These are phyloP conservation scores for Neurospora sp. DNA, from an alignment of 495 filamentous ascomycete species.

Conservation along the genomic window DNA sequence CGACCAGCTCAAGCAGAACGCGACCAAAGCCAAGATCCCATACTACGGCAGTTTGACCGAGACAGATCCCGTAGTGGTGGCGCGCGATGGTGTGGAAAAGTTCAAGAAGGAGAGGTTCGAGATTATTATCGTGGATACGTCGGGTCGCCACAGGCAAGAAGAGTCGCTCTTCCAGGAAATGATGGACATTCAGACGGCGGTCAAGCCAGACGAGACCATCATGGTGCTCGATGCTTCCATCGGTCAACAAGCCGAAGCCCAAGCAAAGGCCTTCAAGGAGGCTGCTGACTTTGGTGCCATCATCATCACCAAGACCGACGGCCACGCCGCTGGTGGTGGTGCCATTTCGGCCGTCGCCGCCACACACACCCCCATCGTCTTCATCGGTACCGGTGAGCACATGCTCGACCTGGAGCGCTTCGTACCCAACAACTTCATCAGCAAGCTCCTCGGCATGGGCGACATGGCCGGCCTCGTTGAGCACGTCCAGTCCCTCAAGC, in stretches of 20 bases:
- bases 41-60: constrained; percentile 96
- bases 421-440: constrained; percentile 79
- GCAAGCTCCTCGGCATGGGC: constrained; percentile 91
- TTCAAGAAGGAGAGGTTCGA: constrained; percentile 99
- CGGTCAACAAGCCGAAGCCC: constrained; percentile 88
- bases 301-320: constrained; percentile 98
- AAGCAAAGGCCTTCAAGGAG: constrained; percentile 94
- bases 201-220: constrained; percentile 92
- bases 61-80: constrained; percentile 89
- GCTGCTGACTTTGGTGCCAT: constrained; percentile 97
- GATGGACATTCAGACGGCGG: constrained; percentile 89
- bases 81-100: constrained; percentile 89
- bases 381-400: constrained; percentile 95
- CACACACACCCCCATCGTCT: constrained; percentile 93
- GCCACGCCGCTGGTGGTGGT: constrained; percentile 87
- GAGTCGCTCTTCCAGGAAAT: constrained; percentile 91
- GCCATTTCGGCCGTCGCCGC: constrained; percentile 98
- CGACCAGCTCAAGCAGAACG: constrained; percentile 97
- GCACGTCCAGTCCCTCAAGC: constrained; percentile 92
- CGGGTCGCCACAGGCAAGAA: constrained; percentile 87
- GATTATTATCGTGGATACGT: constrained; percentile 97
- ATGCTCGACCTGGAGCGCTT: constrained; percentile 92
- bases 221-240: constrained; percentile 96
- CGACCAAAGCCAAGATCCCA: constrained; percentile 96
- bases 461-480: constrained; percentile 93